Evolutionary conservation across 2,329 filamentous ascomycete species (phyloP).

Genomic region (Didymella segeticola): DNA sequence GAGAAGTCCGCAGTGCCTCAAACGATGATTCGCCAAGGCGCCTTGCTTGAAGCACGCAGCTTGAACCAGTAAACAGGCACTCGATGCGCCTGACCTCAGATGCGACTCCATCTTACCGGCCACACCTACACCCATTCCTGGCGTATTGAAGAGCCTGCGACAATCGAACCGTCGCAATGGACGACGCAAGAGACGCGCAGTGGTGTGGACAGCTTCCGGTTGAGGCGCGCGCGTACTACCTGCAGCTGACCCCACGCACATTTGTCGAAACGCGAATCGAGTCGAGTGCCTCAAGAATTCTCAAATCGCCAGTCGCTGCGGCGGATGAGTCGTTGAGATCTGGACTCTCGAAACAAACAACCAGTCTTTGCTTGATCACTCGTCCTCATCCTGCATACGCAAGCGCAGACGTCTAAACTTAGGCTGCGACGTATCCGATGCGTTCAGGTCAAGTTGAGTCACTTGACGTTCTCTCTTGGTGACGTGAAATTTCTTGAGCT

Average conservation of each 20-base stretch:
- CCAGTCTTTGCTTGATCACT: neutral
- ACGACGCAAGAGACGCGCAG: neutral
- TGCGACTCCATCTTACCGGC: neutral
- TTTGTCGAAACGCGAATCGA: neutral
- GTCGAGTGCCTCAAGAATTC: neutral
- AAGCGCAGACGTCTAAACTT: neutral
- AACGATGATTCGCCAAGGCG: neutral
- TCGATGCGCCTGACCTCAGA: neutral
- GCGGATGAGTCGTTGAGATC: neutral
- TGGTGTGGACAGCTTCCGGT: neutral
- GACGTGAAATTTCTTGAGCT: neutral
- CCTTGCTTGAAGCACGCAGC: conserved; percentile 4
- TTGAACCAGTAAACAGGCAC: neutral
- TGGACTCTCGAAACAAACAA: too few relatives aligned
- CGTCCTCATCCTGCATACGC: neutral
- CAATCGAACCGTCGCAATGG: neutral
- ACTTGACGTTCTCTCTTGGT: neutral
- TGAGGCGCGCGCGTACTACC: conserved; percentile 7
- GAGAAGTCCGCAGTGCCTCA: neutral
- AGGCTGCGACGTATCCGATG: neutral
- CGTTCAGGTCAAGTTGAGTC: neutral
- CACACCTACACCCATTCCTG: neutral
- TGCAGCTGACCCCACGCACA: neutral
- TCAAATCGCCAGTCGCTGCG: neutral
- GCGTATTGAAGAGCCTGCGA: neutral